A percentile compares a stretch with the other conserved stretches of the same genome.
phyloP scores from a whole-genome alignment of 176 grass and related monocot species.

The Miscanthus lutarioriparius region DNA sequence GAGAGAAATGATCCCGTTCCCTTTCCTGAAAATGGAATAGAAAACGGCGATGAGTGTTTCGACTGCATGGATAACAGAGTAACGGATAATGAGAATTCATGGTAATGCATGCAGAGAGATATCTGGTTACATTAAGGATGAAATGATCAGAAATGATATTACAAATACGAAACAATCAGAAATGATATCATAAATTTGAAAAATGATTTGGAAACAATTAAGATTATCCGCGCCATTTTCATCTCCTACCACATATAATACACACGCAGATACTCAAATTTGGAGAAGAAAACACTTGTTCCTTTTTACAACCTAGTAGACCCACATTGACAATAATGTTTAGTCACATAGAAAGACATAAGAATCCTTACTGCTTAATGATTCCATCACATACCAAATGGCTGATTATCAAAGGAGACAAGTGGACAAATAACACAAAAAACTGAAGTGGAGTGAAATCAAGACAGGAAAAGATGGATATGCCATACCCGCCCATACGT shows the following conservation, averaged over 20 bases:
- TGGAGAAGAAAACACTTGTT: neutral
- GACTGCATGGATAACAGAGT: neutral
- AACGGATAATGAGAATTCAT: neutral
- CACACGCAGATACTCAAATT: neutral
- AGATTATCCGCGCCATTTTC: neutral
- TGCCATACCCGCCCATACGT: neutral
- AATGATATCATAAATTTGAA: neutral
- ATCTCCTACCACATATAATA: neutral
- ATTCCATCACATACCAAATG: neutral
- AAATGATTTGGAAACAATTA: neutral
- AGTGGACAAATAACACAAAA: neutral
- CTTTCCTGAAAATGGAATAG: constrained; percentile 65
- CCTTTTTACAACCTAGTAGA: neutral
- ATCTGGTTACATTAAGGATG: neutral
- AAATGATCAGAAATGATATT: neutral
- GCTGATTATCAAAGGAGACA: neutral
- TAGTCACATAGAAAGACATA: neutral
- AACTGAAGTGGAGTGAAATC: neutral
- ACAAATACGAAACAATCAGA: neutral
- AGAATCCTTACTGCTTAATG: neutral
- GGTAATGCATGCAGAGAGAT: neutral
- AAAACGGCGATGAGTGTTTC: neutral
- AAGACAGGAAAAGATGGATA: neutral
- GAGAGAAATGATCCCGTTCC: constrained; percentile 95
- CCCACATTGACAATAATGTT: neutral